These are phyloP conservation scores for Mycena amicta DNA, from an alignment of 768 basidiomycete genomes.

Conservation along the genomic window DNA sequence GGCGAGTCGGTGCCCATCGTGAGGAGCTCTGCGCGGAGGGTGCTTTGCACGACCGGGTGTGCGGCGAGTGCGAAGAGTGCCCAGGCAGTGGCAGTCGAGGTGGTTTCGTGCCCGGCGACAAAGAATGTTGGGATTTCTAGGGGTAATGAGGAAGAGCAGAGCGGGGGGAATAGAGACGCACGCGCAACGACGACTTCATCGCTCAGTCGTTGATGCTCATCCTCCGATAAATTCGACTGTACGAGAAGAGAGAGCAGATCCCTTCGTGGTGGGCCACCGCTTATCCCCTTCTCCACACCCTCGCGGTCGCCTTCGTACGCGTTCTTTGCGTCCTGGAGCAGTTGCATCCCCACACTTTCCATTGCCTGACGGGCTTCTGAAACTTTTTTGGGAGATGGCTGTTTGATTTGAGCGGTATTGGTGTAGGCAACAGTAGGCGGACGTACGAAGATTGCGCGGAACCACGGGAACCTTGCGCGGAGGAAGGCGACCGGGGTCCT, in stretches of 20 bases:
- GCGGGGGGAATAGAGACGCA: not conserved
- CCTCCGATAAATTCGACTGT: conserved; percentile 49
- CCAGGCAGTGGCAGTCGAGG: not conserved
- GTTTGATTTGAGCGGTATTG: too few relatives aligned
- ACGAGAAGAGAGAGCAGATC: conserved; percentile 50
- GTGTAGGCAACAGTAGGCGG: not conserved
- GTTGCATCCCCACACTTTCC: conserved; percentile 1
- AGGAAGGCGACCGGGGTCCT: not conserved
- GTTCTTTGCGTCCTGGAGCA: not conserved
- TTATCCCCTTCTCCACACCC: not conserved
- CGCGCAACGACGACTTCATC: conserved; percentile 11
- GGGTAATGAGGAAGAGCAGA: not conserved
- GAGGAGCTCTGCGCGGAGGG: not conserved
- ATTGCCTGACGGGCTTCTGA: not conserved
- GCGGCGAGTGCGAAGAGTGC: not conserved
- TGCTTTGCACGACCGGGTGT: not conserved
- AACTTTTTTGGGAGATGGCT: not conserved
- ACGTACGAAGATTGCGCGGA: not conserved
- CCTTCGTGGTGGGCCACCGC: conserved; percentile 15
- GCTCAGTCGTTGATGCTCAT: conserved; percentile 42
- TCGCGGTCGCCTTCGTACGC: not conserved
- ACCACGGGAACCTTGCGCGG: not conserved
- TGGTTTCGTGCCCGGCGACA: conserved; percentile 1
- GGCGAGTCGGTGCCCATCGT: not conserved
- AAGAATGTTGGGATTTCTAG: conserved; percentile 35